Conservation (phyloP, 495 filamentous ascomycete species). For the Penicillium cosmopolitanum region DNA sequence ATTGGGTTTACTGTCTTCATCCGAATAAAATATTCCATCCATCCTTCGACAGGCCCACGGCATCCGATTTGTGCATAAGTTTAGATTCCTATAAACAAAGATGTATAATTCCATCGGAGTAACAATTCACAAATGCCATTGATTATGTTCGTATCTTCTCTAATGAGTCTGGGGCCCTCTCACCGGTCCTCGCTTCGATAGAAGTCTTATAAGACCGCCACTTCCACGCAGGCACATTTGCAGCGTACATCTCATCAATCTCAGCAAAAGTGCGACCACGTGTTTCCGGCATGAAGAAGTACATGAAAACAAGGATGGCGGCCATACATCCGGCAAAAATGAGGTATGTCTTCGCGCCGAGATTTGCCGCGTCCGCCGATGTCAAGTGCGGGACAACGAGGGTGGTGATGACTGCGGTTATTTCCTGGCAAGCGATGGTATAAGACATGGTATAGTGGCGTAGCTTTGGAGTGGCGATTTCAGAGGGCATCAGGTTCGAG, state of each 20-base stretch:
- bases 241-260: constrained; percentile 59
- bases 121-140: background rate
- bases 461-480: constrained; percentile 46
- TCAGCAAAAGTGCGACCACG: constrained; percentile 54
- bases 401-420: constrained; percentile 43
- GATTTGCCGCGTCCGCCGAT: constrained; percentile 40
- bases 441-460: constrained; percentile 47
- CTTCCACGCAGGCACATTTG: constrained; percentile 46
- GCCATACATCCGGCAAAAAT: constrained; percentile 44
- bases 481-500: constrained; percentile 41
- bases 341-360: constrained; percentile 44
- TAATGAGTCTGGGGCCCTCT: background rate
- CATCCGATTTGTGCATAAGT: background rate
- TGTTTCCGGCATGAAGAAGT: constrained; percentile 56
- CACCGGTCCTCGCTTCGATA: constrained; percentile 20
- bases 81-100: background rate
- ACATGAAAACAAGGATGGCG: constrained; percentile 50
- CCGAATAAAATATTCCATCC: too few species aligned
- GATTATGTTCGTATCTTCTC: background rate
- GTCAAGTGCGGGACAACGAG: constrained; percentile 41
- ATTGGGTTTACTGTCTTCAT: too few species aligned
- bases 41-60: too few species aligned
- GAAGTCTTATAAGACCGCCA: constrained; percentile 39
- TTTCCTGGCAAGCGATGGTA: constrained; percentile 42
- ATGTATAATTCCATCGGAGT: background rate